Percentiles rank a stretch among this genome's conserved stretches.
These are phyloP conservation scores for Pichia sp. DNA, from an alignment of 1,139 yeast genomes.

Conservation along the genomic window DNA sequence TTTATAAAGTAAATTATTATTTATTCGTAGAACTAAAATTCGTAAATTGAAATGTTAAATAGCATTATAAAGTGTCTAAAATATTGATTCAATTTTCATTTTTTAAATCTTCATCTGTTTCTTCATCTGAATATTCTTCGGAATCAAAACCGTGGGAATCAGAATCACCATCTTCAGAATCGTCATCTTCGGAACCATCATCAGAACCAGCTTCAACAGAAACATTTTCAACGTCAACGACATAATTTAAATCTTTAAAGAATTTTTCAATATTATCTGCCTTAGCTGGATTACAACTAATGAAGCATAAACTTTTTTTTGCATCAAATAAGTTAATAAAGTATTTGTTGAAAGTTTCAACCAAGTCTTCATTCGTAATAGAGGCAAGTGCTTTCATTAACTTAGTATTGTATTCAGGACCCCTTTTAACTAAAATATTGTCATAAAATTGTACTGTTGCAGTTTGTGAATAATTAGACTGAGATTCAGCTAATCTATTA, in stretches of 20 bases:
- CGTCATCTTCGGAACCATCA: conserved; percentile 17
- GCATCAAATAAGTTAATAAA: conserved; percentile 57
- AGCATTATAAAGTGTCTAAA: neutral
- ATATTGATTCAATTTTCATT: neutral
- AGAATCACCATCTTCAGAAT: conserved; percentile 4
- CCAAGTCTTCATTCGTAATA: conserved; percentile 54
- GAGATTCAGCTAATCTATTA: conserved; percentile 59
- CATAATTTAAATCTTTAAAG: conserved; percentile 50
- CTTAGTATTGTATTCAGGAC: conserved; percentile 51
- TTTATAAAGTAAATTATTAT: neutral
- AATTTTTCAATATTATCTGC: conserved; percentile 41
- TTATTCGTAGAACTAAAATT: neutral
- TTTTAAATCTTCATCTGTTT: conserved; percentile 3
- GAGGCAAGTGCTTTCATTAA: conserved; percentile 41
- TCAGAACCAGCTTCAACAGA: conserved; percentile 18
- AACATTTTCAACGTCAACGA: conserved; percentile 45
- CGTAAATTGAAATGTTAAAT: neutral
- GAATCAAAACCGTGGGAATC: conserved; percentile 10
- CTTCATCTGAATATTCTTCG: conserved; percentile 12
- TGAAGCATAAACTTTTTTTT: conserved; percentile 51
- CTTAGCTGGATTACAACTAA: conserved; percentile 69
- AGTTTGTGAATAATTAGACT: conserved; percentile 54
- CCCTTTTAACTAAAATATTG: conserved; percentile 60
- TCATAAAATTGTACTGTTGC: conserved; percentile 63
- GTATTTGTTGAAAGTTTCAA: conserved; percentile 50